These are phyloP conservation scores for Gliomastix tumulicola DNA, from an alignment of 2,329 filamentous ascomycete genomes.

Conservation along the genomic window DNA sequence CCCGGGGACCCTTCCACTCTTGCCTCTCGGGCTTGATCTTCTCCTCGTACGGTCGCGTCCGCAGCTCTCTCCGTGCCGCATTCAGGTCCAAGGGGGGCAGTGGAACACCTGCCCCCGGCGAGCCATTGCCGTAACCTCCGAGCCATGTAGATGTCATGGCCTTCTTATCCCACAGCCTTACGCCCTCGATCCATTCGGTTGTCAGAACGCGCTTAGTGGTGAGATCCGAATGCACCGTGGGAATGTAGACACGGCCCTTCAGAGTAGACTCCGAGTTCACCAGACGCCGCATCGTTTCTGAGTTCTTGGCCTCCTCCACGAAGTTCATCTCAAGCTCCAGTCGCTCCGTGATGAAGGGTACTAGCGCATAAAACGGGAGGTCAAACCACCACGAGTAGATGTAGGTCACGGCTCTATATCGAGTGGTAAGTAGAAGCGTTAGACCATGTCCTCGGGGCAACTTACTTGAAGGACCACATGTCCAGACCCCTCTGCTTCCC, in stretches of 20 bases:
- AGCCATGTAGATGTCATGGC: constrained; percentile 71
- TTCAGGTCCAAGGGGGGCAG: constrained; percentile 46
- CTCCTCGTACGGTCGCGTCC: constrained; percentile 45
- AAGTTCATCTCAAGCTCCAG: constrained; percentile 93
- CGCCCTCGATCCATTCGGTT: constrained; percentile 95
- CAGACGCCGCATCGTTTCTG: constrained; percentile 72
- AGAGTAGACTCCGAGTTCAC: constrained; percentile 71
- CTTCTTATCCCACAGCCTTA: constrained; percentile 87
- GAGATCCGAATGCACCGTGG: constrained; percentile 74
- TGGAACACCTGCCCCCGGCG: constrained; percentile 66
- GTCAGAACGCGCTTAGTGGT: constrained; percentile 81
- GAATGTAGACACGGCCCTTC: constrained; percentile 78
- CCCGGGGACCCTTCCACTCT: constrained; percentile 66
- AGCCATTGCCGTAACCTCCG: constrained; percentile 68
- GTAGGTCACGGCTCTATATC: constrained; percentile 62
- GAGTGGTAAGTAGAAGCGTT: constrained; percentile 4
- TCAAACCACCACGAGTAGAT: constrained; percentile 86
- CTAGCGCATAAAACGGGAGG: constrained; percentile 82
- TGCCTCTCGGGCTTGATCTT: constrained; percentile 74
- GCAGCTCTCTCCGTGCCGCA: constrained; percentile 34
- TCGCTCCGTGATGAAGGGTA: constrained; percentile 91
- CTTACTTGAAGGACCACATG: constrained; percentile 85
- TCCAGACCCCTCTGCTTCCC: constrained; percentile 88
- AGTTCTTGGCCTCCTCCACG: constrained; percentile 82
- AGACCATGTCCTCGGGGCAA: constrained; percentile 8